Base-by-base conservation (phyloP, 225 moss, liverwort and hornwort genomes). In the Lunularia cruciata region DNA sequence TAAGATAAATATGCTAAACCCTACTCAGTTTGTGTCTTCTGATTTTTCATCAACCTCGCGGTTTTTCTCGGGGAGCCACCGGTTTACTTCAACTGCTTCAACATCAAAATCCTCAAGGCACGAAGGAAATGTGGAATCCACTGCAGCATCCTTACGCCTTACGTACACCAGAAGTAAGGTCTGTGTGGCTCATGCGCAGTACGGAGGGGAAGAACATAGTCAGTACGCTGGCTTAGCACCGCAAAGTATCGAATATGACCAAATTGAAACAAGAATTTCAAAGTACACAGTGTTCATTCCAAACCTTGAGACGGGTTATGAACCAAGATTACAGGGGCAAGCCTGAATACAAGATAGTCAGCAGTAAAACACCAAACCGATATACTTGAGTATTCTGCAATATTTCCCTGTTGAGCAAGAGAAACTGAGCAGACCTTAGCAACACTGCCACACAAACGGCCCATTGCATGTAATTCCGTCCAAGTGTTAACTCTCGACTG, bases 41-140 rank as follows among this genome's bases (percentile, higher is more conserved):
- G 38, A 23, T 22, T 16, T 36, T 2, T 27, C 72, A 31, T 38
- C 71, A 61, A 46, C 62, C 68, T 87, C 91, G 47, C 95, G 92
- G 74, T 92, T 83, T 77, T 86, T 90, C 81, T 90, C 90, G n/a
- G 95, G 90, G 49, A 90, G 76, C 95, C 92, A 92, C 57, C 95
- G 79, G 46, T 83, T 81, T 5, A 90, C 89, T 49, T 90, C 92
- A 68, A 89, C 85, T 42, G 90, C 67, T 65, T 92, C 87, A 6
- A 92, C 83, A 26, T 64, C 35, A 16, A 84, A 86, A 7, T 75
- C 76, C 12, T 47, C 83, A 47, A 82, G 78, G 67, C 89, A 85
- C 13, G 42, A 28, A 54, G 85, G 86, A 71, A 77, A 85, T 15
- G 86, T 73, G 47, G 64, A 30, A 60, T 82, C 86, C 11, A 58